Base-by-base conservation (phyloP, 768 basidiomycete genomes). In the Coprinellus aureogranulatus region DNA sequence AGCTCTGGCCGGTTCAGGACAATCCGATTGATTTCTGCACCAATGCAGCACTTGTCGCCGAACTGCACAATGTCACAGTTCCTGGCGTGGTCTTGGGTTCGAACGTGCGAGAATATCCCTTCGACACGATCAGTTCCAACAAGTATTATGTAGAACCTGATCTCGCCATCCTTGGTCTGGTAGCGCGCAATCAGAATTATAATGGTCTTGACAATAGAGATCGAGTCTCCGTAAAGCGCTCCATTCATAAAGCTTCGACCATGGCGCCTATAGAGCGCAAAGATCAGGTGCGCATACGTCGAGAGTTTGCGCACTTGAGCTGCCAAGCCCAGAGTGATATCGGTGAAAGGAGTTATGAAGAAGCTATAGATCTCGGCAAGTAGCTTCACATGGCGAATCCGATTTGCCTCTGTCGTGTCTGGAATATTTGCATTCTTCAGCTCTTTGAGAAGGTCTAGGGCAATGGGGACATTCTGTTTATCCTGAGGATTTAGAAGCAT, bases 121-220 rank as follows among this genome's bases (percentile, higher is more conserved):
- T 73, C 67, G 5, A 70, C 58, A 3, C 68, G 61, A 48, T 71
- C 69, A 2, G 65, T 62, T 2, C 71, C 69, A 28, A 58, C 62
- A 44, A 53, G 55, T 6, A 63, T 51, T 16, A 70, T 64, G 42
- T 60, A 61, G 53, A 64, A 62, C 2, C 25, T 10, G 11, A 61
- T 26, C 2, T 40, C n/a, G 22, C 57, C 54, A 48, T 67, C 55
- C 2, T 64, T n/a, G 4, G 53, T 18, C 57, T 70, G 64, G 5
- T 65, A 49, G 16, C 64, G 48, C 11, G 68, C 69, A 52, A 60
- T 48, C 4, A 55, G 62, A 53, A 68, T 51, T 34, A 67, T 59
- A 23, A 65, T 63, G 46, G 61, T 65, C 55, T 69, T 70, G 28
- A 71, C 59, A 42, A 65, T 59, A 16, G 65, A 58, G 54, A 68